Conservation (phyloP, 2,329 filamentous ascomycete genomes). For the Ascochyta clinopodiicola region DNA sequence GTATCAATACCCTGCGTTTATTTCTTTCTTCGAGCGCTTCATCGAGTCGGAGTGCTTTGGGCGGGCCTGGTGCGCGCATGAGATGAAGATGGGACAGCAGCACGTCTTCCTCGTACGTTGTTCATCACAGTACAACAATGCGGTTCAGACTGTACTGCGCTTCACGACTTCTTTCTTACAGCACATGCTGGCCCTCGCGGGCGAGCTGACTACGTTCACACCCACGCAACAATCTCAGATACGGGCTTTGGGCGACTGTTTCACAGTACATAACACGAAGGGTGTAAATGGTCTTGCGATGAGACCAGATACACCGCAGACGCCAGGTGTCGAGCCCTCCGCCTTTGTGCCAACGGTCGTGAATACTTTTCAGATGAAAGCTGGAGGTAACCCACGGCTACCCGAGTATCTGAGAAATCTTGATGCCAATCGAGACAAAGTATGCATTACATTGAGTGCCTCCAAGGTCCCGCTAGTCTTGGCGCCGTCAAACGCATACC, state of each 20-base stretch:
- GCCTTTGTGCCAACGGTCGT: constrained; percentile 34
- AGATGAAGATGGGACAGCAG: constrained; percentile 51
- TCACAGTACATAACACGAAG: constrained; percentile 17
- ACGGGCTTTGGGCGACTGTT: constrained; percentile 30
- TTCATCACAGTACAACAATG: constrained; percentile 29
- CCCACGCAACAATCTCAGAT: constrained; percentile 25
- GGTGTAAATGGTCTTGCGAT: constrained; percentile 14
- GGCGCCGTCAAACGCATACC: constrained; percentile 35
- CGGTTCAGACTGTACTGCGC: constrained; percentile 38
- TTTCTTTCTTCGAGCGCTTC: constrained; percentile 44
- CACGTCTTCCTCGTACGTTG: constrained; percentile 53
- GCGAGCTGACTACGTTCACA: constrained; percentile 26
- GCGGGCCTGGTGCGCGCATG: constrained; percentile 54
- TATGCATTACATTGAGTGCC: constrained; percentile 51
- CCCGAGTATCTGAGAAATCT: constrained; percentile 49
- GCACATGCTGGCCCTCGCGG: constrained; percentile 49
- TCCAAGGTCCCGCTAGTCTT: constrained; percentile 50
- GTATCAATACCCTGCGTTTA: constrained; percentile 31
- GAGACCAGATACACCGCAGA: constrained; percentile 27
- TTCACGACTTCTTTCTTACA: constrained; percentile 52
- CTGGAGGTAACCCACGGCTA: constrained; percentile 52
- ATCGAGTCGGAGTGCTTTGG: constrained; percentile 53
- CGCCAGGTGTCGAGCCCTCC: constrained; percentile 3
- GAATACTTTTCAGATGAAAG: constrained; percentile 50
- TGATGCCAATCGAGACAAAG: constrained; percentile 54